Evolutionary conservation across 2,329 filamentous ascomycete species (phyloP).

Genomic region (Magnaporthiopsis poae): DNA sequence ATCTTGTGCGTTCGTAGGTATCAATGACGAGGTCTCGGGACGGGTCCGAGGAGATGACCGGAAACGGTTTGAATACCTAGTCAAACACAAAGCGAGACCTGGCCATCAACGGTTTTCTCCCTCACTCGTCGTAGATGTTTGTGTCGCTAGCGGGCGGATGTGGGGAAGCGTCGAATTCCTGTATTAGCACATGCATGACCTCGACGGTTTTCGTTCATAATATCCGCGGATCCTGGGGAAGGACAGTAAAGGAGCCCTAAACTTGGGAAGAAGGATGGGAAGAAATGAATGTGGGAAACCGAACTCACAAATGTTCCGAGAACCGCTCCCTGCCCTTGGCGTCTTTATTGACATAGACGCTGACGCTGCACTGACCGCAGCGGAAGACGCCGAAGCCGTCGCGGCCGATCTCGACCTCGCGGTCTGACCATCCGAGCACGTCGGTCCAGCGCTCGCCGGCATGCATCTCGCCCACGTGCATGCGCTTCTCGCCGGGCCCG

Average conservation of each 20-base stretch:
- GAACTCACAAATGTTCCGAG: slow-evolving; percentile 28
- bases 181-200: slow-evolving; percentile 6
- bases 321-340: slow-evolving; percentile 40
- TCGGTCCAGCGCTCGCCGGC: slow-evolving; percentile 56
- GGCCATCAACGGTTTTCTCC: background rate
- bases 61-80: background rate
- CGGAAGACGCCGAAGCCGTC: slow-evolving; percentile 52
- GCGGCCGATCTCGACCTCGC: slow-evolving; percentile 48
- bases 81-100: background rate
- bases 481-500: slow-evolving; percentile 41
- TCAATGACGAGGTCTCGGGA: background rate
- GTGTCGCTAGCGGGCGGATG: slow-evolving; percentile 14
- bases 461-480: slow-evolving; percentile 53
- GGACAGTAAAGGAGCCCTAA: background rate
- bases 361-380: slow-evolving; percentile 43
- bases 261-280: no score
- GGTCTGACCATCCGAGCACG: slow-evolving; percentile 44
- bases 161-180: background rate
- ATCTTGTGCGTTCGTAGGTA: background rate
- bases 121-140: slow-evolving; percentile 20
- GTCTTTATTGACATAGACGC: slow-evolving; percentile 49
- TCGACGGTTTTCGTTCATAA: background rate
- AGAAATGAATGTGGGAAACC: background rate
- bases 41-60: background rate
- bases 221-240: no score